Evolutionary conservation across 2,329 filamentous ascomycete species (phyloP).

Genomic region (Fonsecaea nubica): DNA sequence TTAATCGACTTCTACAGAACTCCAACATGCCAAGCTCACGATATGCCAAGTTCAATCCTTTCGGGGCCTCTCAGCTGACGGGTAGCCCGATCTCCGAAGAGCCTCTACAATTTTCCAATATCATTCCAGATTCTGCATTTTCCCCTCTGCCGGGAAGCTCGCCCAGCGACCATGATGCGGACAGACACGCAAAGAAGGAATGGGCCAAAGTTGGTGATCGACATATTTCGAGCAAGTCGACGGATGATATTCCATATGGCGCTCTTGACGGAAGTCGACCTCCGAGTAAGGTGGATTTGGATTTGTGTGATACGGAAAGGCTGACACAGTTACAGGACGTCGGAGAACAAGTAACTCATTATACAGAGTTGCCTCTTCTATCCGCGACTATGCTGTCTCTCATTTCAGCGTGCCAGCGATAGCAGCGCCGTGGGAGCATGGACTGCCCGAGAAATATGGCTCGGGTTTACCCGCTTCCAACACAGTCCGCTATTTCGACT

Average conservation of each 20-base stretch:
- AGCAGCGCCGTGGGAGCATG: conserved; percentile 33
- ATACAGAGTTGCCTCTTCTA: conserved; percentile 25
- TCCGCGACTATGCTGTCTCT: conserved; percentile 28
- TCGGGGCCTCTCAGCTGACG: conserved; percentile 10
- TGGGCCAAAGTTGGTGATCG: neutral
- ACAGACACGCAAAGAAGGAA: conserved; percentile 5
- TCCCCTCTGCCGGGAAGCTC: neutral
- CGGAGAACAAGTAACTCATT: conserved; percentile 26
- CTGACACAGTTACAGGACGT: conserved; percentile 16
- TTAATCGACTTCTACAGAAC: neutral
- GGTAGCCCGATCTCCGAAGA: conserved; percentile 15
- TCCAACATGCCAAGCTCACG: conserved; percentile 15
- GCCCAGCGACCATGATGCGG: conserved; percentile 9
- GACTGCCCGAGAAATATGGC: conserved; percentile 32
- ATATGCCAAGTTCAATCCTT: conserved; percentile 26
- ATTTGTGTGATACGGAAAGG: no score
- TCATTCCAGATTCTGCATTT: conserved; percentile 12
- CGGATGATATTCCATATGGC: conserved; percentile 9
- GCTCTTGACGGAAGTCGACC: conserved; percentile 16
- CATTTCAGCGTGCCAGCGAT: conserved; percentile 25
- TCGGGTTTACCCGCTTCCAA: conserved; percentile 9
- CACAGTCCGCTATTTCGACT: conserved; percentile 34
- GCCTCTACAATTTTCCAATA: conserved; percentile 24
- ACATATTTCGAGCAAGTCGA: neutral
- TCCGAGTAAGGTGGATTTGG: conserved; percentile 18